Percentiles rank a stretch among this genome's conserved stretches.
Conservation (phyloP, 345 rosid species). For the Bretschneidera sinensis region DNA sequence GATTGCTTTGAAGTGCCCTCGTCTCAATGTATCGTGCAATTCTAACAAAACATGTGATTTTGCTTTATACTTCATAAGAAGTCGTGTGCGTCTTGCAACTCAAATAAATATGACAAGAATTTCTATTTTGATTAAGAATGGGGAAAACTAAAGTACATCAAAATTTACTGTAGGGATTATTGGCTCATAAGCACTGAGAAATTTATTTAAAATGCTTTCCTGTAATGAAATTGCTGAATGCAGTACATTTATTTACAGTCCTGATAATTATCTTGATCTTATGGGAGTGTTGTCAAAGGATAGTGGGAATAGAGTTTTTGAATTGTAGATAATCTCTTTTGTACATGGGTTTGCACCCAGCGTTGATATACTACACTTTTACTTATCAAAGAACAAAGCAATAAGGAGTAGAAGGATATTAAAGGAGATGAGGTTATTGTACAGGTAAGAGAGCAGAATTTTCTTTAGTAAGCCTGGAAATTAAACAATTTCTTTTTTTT, state of each 20-base stretch:
- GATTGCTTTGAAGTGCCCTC: slow-evolving; percentile 9
- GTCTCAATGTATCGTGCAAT: background rate
- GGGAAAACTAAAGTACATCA: no score
- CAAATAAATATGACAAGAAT: background rate
- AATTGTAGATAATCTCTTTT: no score
- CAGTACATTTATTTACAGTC: background rate
- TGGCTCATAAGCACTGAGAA: background rate
- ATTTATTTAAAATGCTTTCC: no score
- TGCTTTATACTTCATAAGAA: background rate
- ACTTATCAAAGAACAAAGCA: no score
- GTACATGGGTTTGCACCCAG: no score
- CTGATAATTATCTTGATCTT: background rate
- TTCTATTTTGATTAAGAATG: background rate
- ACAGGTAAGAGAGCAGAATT: no score
- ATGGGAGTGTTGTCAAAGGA: background rate
- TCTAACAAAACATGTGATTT: background rate
- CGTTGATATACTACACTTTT: no score
- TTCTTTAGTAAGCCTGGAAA: no score
- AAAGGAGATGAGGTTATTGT: no score
- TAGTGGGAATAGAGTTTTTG: background rate
- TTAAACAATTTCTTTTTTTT: no score
- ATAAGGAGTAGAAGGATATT: no score
- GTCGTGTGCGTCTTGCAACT: background rate
- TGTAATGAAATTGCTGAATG: background rate
- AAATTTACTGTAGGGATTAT: no score